Evolutionary conservation across 495 filamentous ascomycete genomes (phyloP).

Genomic region (Penicillium alfredii): DNA sequence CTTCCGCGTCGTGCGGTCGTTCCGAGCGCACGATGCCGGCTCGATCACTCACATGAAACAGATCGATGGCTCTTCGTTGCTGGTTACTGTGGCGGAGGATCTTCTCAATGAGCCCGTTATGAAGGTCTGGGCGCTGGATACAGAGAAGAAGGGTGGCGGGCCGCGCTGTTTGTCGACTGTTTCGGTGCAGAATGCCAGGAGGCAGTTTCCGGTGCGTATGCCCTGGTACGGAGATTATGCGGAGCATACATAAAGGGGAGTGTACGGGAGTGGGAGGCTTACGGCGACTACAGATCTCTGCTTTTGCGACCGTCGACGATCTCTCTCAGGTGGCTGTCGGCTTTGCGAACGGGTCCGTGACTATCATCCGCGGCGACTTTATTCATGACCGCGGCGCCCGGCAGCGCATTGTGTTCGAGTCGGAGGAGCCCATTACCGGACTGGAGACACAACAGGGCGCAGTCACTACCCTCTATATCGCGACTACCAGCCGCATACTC

Average conservation of each 20-base stretch:
- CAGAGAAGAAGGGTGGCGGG: slow-evolving; percentile 85
- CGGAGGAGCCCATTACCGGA: slow-evolving; percentile 91
- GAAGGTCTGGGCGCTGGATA: slow-evolving; percentile 96
- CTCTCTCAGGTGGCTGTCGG: slow-evolving; percentile 89
- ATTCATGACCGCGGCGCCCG: slow-evolving; percentile 95
- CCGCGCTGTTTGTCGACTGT: slow-evolving; percentile 82
- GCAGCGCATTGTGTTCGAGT: slow-evolving; percentile 93
- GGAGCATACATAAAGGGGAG: background rate
- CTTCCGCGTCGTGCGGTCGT: slow-evolving; percentile 82
- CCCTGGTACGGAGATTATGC: too few relatives aligned
- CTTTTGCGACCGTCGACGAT: slow-evolving; percentile 79
- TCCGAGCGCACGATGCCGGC: slow-evolving; percentile 72
- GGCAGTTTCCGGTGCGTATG: slow-evolving; percentile 74
- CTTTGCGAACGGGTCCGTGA: slow-evolving; percentile 93
- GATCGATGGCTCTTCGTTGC: slow-evolving; percentile 75
- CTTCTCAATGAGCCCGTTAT: slow-evolving; percentile 77
- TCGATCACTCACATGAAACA: slow-evolving; percentile 95
- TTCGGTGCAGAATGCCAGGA: slow-evolving; percentile 81
- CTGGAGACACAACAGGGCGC: slow-evolving; percentile 50
- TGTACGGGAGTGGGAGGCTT: background rate
- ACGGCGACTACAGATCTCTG: slow-evolving; percentile 61
- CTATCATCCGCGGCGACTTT: slow-evolving; percentile 86
- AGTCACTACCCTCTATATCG: slow-evolving; percentile 81
- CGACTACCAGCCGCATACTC: slow-evolving; percentile 83
- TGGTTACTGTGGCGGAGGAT: slow-evolving; percentile 87